Conservation (phyloP, 1,139 yeast genomes). For the Saccharomyces uvarum region DNA sequence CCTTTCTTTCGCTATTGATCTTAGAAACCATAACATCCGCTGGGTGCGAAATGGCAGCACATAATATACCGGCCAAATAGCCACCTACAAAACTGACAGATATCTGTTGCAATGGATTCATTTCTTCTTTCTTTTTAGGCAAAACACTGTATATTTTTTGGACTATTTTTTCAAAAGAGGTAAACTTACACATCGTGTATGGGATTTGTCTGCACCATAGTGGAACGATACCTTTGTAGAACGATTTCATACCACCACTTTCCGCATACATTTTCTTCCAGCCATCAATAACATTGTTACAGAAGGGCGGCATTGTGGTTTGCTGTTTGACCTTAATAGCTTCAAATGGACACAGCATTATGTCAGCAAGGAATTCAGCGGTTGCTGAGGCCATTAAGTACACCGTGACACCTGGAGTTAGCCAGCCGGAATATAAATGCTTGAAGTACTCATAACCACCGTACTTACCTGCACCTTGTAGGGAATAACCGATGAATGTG, state of each 20-base stretch:
- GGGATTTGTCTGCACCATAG: slow-evolving; percentile 94
- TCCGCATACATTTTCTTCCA: slow-evolving; percentile 54
- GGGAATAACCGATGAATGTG: slow-evolving; percentile 80
- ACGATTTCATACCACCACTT: slow-evolving; percentile 57
- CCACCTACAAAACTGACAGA: slow-evolving; percentile 93
- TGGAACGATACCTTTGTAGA: slow-evolving; percentile 83
- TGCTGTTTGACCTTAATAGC: slow-evolving; percentile 90
- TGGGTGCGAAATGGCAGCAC: slow-evolving; percentile 92
- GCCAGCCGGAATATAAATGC: slow-evolving; percentile 53
- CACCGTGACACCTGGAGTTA: slow-evolving; percentile 64
- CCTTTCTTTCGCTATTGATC: slow-evolving; percentile 66
- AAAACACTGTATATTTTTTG: slow-evolving; percentile 55
- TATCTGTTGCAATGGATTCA: slow-evolving; percentile 63
- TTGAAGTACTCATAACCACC: slow-evolving; percentile 90
- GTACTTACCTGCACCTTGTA: slow-evolving; percentile 95
- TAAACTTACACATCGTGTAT: slow-evolving; percentile 93
- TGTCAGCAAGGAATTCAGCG: slow-evolving; percentile 88
- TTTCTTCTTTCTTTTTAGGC: slow-evolving; percentile 47
- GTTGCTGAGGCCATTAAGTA: slow-evolving; percentile 81
- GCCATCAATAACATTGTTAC: slow-evolving; percentile 60
- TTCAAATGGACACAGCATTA: slow-evolving; percentile 85
- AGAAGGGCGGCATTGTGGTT: slow-evolving; percentile 77
- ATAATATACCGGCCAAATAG: slow-evolving; percentile 90
- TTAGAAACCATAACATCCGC: slow-evolving; percentile 96
- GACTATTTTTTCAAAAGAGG: slow-evolving; percentile 85